Conservation (phyloP, 2,329 filamentous ascomycete genomes). For the Pseudogymnoascus sp. region DNA sequence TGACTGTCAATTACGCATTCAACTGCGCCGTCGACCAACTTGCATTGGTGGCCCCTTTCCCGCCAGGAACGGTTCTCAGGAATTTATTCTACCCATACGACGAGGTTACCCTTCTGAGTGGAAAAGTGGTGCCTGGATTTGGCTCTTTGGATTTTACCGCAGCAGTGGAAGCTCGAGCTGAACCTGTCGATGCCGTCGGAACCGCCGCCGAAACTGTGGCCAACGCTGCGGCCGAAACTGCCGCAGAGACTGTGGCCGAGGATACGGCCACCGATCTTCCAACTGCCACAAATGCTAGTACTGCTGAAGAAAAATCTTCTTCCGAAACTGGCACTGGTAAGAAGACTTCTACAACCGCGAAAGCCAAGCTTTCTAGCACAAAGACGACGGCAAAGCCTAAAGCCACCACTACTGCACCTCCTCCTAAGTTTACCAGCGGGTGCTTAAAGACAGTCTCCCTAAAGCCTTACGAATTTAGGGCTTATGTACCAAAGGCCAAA, state of each 20-base stretch:
- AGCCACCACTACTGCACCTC: background rate
- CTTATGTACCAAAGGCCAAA: constrained; percentile 43
- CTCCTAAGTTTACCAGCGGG: background rate
- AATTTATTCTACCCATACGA: constrained; percentile 55
- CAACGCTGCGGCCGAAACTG: background rate
- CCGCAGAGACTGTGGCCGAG: background rate
- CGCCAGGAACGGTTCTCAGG: constrained; percentile 43
- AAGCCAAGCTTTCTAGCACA: background rate
- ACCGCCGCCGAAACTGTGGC: background rate
- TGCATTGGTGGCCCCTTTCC: constrained; percentile 45
- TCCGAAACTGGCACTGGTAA: constrained; percentile 1
- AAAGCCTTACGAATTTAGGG: constrained; percentile 45
- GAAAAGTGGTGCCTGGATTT: background rate
- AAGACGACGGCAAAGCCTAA: background rate
- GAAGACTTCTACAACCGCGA: background rate
- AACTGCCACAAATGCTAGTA: background rate
- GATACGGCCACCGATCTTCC: background rate
- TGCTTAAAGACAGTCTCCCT: constrained; percentile 43
- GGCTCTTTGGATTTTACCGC: background rate
- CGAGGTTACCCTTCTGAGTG: constrained; percentile 35
- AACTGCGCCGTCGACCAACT: constrained; percentile 40
- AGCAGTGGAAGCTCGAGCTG: constrained; percentile 19
- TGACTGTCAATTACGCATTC: constrained; percentile 42
- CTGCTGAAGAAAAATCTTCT: background rate
- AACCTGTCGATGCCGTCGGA: background rate